Evolutionary conservation across 1,139 yeast genomes (phyloP).

Genomic region (Hemisphaericaspora xylanilytica): DNA sequence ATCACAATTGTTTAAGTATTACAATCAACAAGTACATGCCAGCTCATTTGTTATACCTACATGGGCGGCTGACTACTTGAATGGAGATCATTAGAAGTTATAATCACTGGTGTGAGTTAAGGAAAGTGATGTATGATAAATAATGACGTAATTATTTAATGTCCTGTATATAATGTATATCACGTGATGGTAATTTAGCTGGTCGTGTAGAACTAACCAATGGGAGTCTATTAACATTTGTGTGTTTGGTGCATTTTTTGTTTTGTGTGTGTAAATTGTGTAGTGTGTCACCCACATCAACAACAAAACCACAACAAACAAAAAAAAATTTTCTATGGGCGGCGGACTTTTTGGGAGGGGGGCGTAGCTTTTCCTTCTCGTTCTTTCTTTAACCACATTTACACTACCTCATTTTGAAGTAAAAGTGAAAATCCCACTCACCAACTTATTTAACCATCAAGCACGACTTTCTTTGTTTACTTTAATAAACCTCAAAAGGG

Average conservation of each 20-base stretch:
- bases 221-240: too few relatives aligned
- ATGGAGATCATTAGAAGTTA: slow-evolving; percentile 1
- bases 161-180: background rate
- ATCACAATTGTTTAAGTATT: slow-evolving; percentile 59
- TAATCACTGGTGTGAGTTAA: too few relatives aligned
- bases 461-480: background rate
- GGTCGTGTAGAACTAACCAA: slow-evolving; percentile 1
- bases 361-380: too few relatives aligned
- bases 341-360: too few relatives aligned
- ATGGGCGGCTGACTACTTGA: slow-evolving; percentile 58
- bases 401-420: slow-evolving; percentile 5
- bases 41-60: slow-evolving; percentile 85
- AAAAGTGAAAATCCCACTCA: background rate
- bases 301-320: background rate
- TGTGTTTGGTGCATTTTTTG: too few relatives aligned
- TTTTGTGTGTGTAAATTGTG: too few relatives aligned
- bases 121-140: too few relatives aligned
- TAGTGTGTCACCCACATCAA: background rate
- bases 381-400: slow-evolving; percentile 5
- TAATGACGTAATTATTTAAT: background rate
- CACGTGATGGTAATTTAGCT: slow-evolving; percentile 1
- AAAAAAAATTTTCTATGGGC: too few relatives aligned
- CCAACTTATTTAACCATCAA: background rate
- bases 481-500: background rate
- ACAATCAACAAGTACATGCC: slow-evolving; percentile 67